These are phyloP conservation scores for Stromatinia cepivora DNA, from an alignment of 2,329 filamentous ascomycete species.

Conservation along the genomic window DNA sequence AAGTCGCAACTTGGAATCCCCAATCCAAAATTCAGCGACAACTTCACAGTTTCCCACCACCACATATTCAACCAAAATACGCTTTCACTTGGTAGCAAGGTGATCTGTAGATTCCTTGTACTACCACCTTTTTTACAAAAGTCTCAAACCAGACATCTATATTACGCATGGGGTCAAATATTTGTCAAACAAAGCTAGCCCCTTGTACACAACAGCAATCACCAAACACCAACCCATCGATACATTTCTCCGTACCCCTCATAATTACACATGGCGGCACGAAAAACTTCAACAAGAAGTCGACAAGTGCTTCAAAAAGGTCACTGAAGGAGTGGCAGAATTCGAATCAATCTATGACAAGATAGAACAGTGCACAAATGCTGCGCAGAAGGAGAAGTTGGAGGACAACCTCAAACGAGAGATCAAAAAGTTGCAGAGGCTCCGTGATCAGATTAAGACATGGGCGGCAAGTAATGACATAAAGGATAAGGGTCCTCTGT, in stretches of 20 bases:
- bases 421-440: conserved; percentile 98
- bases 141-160: conserved; percentile 16
- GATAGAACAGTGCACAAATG: conserved; percentile 88
- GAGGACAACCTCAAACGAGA: conserved; percentile 98
- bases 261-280: conserved; percentile 73
- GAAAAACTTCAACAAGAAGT: conserved; percentile 98
- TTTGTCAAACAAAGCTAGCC: conserved; percentile 34
- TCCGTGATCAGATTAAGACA: conserved; percentile 98
- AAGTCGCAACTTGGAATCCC: conserved; percentile 16
- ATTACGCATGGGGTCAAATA: conserved; percentile 35
- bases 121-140: conserved; percentile 20
- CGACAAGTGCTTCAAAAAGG: conserved; percentile 99
- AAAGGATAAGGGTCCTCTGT: conserved; percentile 95
- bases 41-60: not conserved
- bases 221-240: conserved; percentile 28
- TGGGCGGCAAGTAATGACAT: conserved; percentile 98
- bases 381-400: conserved; percentile 95
- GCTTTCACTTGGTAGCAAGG: conserved; percentile 17
- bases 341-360: conserved; percentile 98
- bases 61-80: not conserved
- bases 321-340: conserved; percentile 84
- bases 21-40: conserved; percentile 7
- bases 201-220: conserved; percentile 36
- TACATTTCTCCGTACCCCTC: conserved; percentile 26
- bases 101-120: conserved; percentile 26